These are phyloP conservation scores for Yamadazyma philogaea DNA, from an alignment of 805 yeast genomes.

Conservation along the genomic window DNA sequence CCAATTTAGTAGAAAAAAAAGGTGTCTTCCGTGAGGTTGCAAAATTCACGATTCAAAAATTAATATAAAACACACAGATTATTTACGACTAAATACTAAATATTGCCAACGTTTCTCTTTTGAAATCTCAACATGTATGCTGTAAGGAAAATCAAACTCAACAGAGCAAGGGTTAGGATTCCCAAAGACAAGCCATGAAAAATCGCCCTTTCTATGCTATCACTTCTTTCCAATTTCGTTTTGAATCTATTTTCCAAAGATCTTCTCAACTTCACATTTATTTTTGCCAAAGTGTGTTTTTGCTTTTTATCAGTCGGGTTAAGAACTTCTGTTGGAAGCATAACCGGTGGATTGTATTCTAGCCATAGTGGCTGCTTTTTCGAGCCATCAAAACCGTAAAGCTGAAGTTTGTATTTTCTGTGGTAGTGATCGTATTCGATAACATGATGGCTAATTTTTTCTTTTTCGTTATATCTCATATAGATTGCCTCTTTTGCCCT, in stretches of 20 bases:
- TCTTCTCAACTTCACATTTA: conserved; percentile 11
- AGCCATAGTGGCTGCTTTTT: conserved; percentile 22
- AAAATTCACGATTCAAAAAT: not conserved
- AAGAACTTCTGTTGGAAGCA: conserved; percentile 19
- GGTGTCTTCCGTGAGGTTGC: no score
- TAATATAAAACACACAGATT: not conserved
- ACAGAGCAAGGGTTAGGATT: not conserved
- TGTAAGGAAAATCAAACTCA: not conserved
- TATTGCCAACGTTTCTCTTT: not conserved
- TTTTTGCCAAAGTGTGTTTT: conserved; percentile 6
- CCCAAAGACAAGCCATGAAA: not conserved
- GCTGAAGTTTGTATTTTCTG: conserved; percentile 16
- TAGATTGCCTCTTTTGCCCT: conserved; percentile 16
- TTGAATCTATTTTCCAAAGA: conserved; percentile 12
- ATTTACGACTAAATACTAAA: not conserved
- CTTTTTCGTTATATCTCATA: conserved; percentile 17
- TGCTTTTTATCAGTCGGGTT: conserved; percentile 16
- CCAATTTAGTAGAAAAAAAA: no score
- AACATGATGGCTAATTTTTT: conserved; percentile 12
- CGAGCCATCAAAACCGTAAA: conserved; percentile 17
- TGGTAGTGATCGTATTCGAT: conserved; percentile 19
- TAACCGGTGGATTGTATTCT: conserved; percentile 17
- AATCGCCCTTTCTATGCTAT: not conserved
- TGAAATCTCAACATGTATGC: not conserved
- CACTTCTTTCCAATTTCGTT: not conserved